Percentiles rank a stretch among this genome's conserved stretches.
Evolutionary conservation across 179 eudicot species (phyloP).

Genomic region (Patellifolia procumbens): DNA sequence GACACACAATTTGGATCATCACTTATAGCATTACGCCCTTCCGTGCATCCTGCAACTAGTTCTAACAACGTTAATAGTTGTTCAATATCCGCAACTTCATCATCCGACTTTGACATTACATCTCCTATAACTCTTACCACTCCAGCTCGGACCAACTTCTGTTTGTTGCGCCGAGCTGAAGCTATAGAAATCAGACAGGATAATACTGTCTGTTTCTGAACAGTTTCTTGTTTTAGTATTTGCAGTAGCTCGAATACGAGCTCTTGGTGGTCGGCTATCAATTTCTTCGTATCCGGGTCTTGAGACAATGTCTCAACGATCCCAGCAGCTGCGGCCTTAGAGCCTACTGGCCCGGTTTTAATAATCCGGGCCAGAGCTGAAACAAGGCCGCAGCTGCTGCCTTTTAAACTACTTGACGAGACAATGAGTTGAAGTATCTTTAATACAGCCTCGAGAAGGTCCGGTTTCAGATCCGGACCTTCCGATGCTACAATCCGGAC

Average conservation of each 20-base stretch:
- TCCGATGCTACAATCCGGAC: slow-evolving; percentile 10
- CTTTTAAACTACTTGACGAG: slow-evolving; percentile 7
- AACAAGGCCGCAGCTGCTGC: neutral
- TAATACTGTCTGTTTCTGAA: slow-evolving; percentile 25
- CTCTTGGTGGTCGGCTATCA: slow-evolving; percentile 32
- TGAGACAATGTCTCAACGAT: slow-evolving; percentile 37
- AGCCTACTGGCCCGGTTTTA: slow-evolving; percentile 27
- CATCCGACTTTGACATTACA: too few species aligned
- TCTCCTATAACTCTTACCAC: slow-evolving; percentile 30
- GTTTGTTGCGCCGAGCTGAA: slow-evolving; percentile 35
- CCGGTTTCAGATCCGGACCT: slow-evolving; percentile 9
- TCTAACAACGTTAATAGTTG: slow-evolving; percentile 47
- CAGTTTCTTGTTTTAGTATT: neutral
- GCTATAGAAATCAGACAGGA: slow-evolving; percentile 33
- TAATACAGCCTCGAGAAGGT: slow-evolving; percentile 35
- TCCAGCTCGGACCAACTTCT: slow-evolving; percentile 45
- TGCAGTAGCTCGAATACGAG: slow-evolving; percentile 35
- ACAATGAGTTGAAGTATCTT: slow-evolving; percentile 30
- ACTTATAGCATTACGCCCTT: slow-evolving; percentile 60
- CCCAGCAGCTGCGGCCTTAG: slow-evolving; percentile 29
- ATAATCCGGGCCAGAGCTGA: slow-evolving; percentile 21
- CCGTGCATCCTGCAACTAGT: slow-evolving; percentile 48
- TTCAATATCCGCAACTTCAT: too few species aligned
- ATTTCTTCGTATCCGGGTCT: slow-evolving; percentile 30
- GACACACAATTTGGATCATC: slow-evolving; percentile 40